Evolutionary conservation across 352 stramenopile species (phyloP), one percentile per base, ranked within the genome.

Genomic region (Phytophthora rubi): DNA sequence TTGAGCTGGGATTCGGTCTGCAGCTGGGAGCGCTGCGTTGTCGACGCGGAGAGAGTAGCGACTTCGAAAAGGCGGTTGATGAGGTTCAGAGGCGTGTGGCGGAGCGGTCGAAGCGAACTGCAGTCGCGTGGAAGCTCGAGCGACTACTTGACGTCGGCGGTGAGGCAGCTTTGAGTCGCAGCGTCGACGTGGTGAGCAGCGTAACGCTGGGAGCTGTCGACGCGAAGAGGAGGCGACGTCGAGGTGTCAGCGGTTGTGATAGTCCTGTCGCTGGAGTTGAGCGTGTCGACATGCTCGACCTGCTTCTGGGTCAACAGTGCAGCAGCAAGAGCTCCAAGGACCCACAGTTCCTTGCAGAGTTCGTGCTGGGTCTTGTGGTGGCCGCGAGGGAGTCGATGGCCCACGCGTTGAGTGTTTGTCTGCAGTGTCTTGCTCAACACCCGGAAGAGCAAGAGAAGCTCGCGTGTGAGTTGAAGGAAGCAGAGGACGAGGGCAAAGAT

Each of bases 331-430:
- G 21, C 26, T 57, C 62, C 0, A 71, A 67, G 26, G 60, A 67
- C 35, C 35, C 52, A 4, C 45, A 51, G 13, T 70, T 70, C 13
- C 72, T 96, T 3, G 83, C 83, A 4, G 79, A 95, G 47, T 85
- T 95, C 33, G 76, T 90, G 28, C 62, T 96, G 21, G 86, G 80
- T 63, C 79, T 95, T 33, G 80, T 94, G 4, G 65, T 92, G 10
- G 86, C 85, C 53, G 86, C 86, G 5, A 76, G 84, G 2, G 85
- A 91, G 30, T 90, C 89, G 1, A 95, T 86, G 13, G 74, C 85
- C 0, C 74, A 85, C 53, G 85, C 79, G 1, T 39, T 96, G 10
- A 69, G 60, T 12, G 92, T 76, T 77, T 83, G 88, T 59, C 57
- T 95, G 15, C 78, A 90, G 51, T 75, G 89, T 59, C 71, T 78